Conservation (phyloP, 2,329 filamentous ascomycete genomes). For the Exophiala calicioides region DNA sequence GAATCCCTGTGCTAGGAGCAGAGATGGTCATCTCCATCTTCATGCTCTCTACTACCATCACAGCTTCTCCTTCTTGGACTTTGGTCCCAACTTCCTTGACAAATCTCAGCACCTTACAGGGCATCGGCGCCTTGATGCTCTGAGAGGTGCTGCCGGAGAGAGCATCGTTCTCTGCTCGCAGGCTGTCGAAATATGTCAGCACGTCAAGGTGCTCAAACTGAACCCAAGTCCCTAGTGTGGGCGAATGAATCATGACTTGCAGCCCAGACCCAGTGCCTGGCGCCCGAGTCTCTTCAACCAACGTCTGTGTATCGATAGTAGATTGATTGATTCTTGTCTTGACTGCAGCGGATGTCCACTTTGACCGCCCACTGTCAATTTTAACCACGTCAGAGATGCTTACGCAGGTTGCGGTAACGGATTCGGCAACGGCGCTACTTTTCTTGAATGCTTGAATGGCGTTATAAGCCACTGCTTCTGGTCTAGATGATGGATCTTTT, state of each 20-base stretch:
- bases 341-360: too few species aligned
- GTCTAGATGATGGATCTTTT: too few species aligned
- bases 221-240: conserved; percentile 34
- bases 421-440: too few species aligned
- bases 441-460: too few species aligned
- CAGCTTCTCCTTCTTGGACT: conserved; percentile 36
- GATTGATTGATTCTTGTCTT: conserved; percentile 31
- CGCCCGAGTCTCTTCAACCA: too few species aligned
- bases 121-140: conserved; percentile 37
- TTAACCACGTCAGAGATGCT: too few species aligned
- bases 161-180: conserved; percentile 22
- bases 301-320: conserved; percentile 30
- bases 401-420: too few species aligned
- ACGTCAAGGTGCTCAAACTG: conserved; percentile 33
- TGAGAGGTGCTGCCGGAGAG: conserved; percentile 23
- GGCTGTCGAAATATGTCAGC: conserved; percentile 35
- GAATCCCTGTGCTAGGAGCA: conserved; percentile 33
- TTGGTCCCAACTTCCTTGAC: conserved; percentile 37
- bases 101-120: conserved; percentile 39
- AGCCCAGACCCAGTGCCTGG: too few species aligned
- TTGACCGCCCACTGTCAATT: too few species aligned
- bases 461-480: too few species aligned
- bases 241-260: too few species aligned
- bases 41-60: conserved; percentile 47
- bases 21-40: conserved; percentile 44